Evolutionary conservation across 352 stramenopile species (phyloP).

Genomic region (Halophytophthora batemanensis): DNA sequence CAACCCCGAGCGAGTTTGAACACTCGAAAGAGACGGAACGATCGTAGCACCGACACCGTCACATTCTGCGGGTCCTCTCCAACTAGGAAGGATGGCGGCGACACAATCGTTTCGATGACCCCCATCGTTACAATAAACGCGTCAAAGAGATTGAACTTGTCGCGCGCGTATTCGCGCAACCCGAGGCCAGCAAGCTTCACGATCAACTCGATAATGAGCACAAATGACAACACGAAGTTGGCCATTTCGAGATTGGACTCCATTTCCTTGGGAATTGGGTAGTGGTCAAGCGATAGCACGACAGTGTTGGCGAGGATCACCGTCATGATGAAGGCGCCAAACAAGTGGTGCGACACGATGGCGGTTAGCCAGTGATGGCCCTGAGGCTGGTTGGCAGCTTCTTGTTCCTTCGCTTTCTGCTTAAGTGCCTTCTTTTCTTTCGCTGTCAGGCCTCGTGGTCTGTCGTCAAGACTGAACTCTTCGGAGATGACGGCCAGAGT

Average conservation of each 20-base stretch:
- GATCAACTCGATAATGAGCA: slow-evolving; percentile 75
- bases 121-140: slow-evolving; percentile 82
- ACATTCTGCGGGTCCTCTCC: slow-evolving; percentile 50
- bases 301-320: slow-evolving; percentile 85
- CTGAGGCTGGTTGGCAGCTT: slow-evolving; percentile 22
- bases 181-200: slow-evolving; percentile 86
- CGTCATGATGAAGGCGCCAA: slow-evolving; percentile 60
- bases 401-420: slow-evolving; percentile 27
- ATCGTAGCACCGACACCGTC: slow-evolving; percentile 80
- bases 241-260: slow-evolving; percentile 63
- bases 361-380: slow-evolving; percentile 46
- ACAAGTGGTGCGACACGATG: slow-evolving; percentile 62
- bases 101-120: slow-evolving; percentile 62
- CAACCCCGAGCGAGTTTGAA: slow-evolving; percentile 95
- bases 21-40: slow-evolving; percentile 89
- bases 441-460: slow-evolving; percentile 13
- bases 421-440: slow-evolving; percentile 38
- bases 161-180: slow-evolving; percentile 58
- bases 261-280: slow-evolving; percentile 61
- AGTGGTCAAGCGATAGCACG: slow-evolving; percentile 77
- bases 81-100: slow-evolving; percentile 71
- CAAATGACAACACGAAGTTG: slow-evolving; percentile 75
- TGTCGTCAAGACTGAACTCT: slow-evolving; percentile 82
- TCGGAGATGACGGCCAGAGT: slow-evolving; percentile 91
- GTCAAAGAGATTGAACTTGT: slow-evolving; percentile 86